A percentile compares a stretch with the other conserved stretches of the same genome.
These are phyloP conservation scores for Cyamopsis tetragonoloba DNA, from an alignment of 306 rosid genomes.

Conservation along the genomic window DNA sequence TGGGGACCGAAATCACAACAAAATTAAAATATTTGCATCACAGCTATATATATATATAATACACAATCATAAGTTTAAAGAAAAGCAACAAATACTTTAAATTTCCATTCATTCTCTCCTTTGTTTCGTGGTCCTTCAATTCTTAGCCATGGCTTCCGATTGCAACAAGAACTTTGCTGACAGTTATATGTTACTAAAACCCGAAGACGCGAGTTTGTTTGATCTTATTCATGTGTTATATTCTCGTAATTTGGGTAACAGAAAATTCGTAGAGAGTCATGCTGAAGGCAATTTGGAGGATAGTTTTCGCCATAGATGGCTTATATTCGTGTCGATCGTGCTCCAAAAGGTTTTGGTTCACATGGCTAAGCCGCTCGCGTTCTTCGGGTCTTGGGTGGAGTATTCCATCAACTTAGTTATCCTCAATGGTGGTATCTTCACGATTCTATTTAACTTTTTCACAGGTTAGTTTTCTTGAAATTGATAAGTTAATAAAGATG, in stretches of 20 bases:
- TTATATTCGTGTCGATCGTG: constrained; percentile 47
- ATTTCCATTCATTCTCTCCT: no score
- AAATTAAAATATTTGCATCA: no score
- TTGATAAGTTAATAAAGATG: no score
- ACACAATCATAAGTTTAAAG: no score
- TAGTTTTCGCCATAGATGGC: constrained; percentile 45
- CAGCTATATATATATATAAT: no score
- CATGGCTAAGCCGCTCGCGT: constrained; percentile 35
- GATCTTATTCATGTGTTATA: constrained; percentile 47
- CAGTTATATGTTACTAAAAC: constrained; percentile 54
- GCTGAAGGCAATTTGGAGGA: constrained; percentile 22
- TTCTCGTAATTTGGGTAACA: constrained; percentile 33
- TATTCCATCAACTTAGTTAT: constrained; percentile 38
- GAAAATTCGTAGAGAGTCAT: constrained; percentile 35
- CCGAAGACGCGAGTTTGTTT: constrained; percentile 42
- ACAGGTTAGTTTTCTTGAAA: constrained; percentile 42
- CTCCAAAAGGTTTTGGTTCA: constrained; percentile 41
- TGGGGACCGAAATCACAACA: no score
- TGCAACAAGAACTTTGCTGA: constrained; percentile 46
- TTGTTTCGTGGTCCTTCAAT: no score
- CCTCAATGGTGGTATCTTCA: constrained; percentile 32
- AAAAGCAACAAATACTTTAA: no score
- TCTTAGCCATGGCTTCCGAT: neutral
- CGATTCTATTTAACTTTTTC: constrained; percentile 34
- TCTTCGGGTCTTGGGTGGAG: constrained; percentile 41